Percentiles rank a stretch among this genome's conserved stretches.
phyloP scores from a whole-genome alignment of 1,284 basidiomycete genomes.

The Puccinia hordei region DNA sequence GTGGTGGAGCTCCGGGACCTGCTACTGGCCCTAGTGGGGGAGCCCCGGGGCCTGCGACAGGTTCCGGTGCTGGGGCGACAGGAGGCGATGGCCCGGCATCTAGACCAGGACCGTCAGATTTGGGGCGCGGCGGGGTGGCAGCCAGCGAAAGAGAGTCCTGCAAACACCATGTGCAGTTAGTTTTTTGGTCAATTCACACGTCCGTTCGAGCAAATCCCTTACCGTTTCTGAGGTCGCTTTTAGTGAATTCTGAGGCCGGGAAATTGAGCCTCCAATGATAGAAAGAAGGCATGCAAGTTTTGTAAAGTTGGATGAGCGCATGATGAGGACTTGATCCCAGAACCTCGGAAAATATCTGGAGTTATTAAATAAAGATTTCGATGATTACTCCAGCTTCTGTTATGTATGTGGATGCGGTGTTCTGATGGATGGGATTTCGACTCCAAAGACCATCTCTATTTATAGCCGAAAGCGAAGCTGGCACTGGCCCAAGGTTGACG shows the following conservation, averaged over 20 bases:
- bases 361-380: not conserved
- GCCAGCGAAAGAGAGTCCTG: not conserved
- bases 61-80: not conserved
- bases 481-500: too few relatives aligned
- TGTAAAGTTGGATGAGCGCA: constrained; percentile 1
- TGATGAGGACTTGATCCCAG: not conserved
- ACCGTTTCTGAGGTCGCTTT: not conserved
- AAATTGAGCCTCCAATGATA: not conserved
- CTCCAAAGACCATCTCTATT: not conserved
- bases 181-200: not conserved
- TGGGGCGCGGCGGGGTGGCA: not conserved
- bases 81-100: not conserved
- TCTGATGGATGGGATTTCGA: not conserved
- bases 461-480: not conserved
- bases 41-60: not conserved
- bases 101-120: not conserved
- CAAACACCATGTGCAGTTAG: not conserved
- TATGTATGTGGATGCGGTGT: not conserved
- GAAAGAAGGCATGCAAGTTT: constrained; percentile 18
- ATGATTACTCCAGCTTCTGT: not conserved
- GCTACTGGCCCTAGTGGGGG: not conserved
- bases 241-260: not conserved
- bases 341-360: not conserved
- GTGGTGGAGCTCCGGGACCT: not conserved
- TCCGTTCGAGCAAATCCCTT: not conserved